Conservation (phyloP, 306 rosid genomes). For the Prunus campanulata region DNA sequence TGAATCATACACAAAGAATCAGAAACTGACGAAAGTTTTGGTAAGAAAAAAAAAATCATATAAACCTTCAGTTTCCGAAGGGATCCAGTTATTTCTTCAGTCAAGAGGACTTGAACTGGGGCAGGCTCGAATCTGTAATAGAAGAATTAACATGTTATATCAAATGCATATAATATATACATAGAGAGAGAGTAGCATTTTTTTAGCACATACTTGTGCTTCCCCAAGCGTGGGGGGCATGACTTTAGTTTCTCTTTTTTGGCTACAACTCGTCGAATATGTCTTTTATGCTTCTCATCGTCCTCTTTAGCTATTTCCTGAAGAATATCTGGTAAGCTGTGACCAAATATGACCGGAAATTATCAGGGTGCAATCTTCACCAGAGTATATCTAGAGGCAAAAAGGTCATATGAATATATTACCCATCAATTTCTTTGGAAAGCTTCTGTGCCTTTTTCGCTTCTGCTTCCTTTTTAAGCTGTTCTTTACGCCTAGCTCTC, state of each 20-base stretch:
- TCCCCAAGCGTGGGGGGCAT: constrained; percentile 84
- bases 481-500: constrained; percentile 69
- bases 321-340: constrained; percentile 66
- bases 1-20: background rate
- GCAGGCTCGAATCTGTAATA: constrained; percentile 78
- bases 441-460: constrained; percentile 45
- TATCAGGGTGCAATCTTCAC: constrained; percentile 6
- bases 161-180: background rate
- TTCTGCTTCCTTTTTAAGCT: constrained; percentile 55
- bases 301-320: constrained; percentile 77
- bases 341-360: constrained; percentile 4
- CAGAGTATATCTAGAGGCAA: background rate
- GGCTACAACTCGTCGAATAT: constrained; percentile 60
- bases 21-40: background rate
- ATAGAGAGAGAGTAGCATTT: background rate
- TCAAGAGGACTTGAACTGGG: constrained; percentile 77
- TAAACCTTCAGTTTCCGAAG: constrained; percentile 81
- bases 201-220: constrained; percentile 59
- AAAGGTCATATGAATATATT: constrained; percentile 2
- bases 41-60: background rate
- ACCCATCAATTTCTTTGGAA: constrained; percentile 86
- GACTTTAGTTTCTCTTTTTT: constrained; percentile 69
- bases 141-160: background rate
- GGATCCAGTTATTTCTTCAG: constrained; percentile 88
- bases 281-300: constrained; percentile 55